phyloP scores from a whole-genome alignment of 768 basidiomycete genomes.

The Psilocybe tampanensis region DNA sequence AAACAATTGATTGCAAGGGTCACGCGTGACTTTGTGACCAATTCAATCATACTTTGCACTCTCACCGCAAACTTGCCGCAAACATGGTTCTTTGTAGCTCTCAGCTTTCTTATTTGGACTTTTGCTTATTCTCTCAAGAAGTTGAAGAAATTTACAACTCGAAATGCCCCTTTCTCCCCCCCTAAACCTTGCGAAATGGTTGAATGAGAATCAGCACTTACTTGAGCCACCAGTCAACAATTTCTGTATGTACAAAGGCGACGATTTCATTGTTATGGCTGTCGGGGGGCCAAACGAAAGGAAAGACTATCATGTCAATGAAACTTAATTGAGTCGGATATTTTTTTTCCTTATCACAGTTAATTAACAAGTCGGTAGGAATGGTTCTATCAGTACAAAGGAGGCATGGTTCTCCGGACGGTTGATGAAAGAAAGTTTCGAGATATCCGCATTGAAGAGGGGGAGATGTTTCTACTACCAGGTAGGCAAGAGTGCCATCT shows the following conservation, averaged over 20 bases:
- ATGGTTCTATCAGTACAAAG: slow-evolving; percentile 98
- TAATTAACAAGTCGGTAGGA: slow-evolving; percentile 51
- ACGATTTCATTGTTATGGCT: slow-evolving; percentile 93
- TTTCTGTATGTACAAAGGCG: slow-evolving; percentile 79
- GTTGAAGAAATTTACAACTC: no score
- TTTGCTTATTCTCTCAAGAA: no score
- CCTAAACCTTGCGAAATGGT: slow-evolving; percentile 90
- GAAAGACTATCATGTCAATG: slow-evolving; percentile 93
- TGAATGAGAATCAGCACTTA: slow-evolving; percentile 75
- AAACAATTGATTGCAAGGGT: no score
- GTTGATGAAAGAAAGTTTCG: slow-evolving; percentile 79
- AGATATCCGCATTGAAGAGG: slow-evolving; percentile 90
- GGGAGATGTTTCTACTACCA: slow-evolving; percentile 95
- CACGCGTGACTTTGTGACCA: no score
- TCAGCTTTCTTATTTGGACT: no score
- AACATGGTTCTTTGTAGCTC: no score
- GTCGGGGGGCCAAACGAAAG: slow-evolving; percentile 95
- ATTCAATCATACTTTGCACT: no score
- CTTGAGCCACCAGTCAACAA: slow-evolving; percentile 94
- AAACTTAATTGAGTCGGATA: slow-evolving; percentile 74
- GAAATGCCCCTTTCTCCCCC: slow-evolving; percentile 77
- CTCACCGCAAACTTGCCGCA: no score
- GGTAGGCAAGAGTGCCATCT: slow-evolving; percentile 46
- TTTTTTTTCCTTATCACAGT: not conserved
- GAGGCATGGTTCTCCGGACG: slow-evolving; percentile 86